Evolutionary conservation across 768 basidiomycete species (phyloP), one percentile per base, ranked within the genome.

Genomic region (Podaxis sp.): DNA sequence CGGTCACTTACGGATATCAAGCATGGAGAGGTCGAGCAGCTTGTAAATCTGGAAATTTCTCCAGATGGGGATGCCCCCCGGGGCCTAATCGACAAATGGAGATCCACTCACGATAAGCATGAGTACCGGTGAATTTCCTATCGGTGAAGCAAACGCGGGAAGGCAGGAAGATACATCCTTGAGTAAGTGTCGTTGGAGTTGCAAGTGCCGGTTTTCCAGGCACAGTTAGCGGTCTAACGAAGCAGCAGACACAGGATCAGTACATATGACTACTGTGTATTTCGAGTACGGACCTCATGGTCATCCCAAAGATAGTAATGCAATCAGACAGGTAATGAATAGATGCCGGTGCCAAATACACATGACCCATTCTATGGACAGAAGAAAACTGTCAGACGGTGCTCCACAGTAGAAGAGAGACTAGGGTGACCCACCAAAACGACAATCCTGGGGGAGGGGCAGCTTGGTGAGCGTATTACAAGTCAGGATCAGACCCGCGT

Each of bases 31-130:
- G 68, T 85, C 85, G 65, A 85, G 68, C 17, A 87, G 77, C 69
- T 84, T 84, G 48, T 84, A 85, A 38, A 87, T 80, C 73, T 85
- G 82, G 74, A 87, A 86, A 67, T 84, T 85, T 38, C 85, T 79
- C 84, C 84, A 86, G 58, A 86, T 86, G 77, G 15, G 86, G 77
- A 65, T 82, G 78, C 70, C 86, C 83, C 54, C 78, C 77, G 1
- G 79, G 76, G 42, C 79, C 79, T 17, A 87, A 81, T 65, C 85
- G 82, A 5, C 85, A 78, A 63, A 86, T 83, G 9, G 84, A 84
- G 75, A 87, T 79, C 85, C 85, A 86, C 63, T 86, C 83, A 66
- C 85, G 83, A 66, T 84, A 85, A 0, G 82, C 84, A 30, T 83
- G 74, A 24, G 85, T 79, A 8, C 83, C 85, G 44, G 84, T 83